phyloP scores from a whole-genome alignment of 78 protist species.

The Planoprotostelium fungivorum region DNA sequence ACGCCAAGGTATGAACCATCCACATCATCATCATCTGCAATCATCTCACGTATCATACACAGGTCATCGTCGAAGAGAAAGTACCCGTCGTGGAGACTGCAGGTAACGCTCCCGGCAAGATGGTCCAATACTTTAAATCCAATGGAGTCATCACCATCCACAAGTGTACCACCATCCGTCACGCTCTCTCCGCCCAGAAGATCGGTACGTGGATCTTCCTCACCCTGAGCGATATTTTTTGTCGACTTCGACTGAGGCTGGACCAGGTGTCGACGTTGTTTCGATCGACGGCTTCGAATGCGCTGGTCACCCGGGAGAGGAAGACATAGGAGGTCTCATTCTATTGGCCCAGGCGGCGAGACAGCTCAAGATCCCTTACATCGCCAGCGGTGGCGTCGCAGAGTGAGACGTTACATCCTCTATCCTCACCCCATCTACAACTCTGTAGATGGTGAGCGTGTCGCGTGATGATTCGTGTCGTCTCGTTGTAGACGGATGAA shows the following conservation, averaged over 20 bases:
- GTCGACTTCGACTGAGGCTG: background rate
- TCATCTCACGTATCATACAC: no score
- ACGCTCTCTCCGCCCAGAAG: constrained; percentile 41
- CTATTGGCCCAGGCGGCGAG: constrained; percentile 36
- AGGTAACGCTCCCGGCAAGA: constrained; percentile 36
- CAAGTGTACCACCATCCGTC: constrained; percentile 53
- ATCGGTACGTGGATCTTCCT: constrained; percentile 14
- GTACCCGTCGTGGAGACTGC: constrained; percentile 64
- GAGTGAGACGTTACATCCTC: background rate
- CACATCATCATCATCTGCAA: no score
- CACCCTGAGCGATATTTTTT: no score
- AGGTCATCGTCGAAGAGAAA: background rate
- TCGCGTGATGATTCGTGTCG: no score
- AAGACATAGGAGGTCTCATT: constrained; percentile 31
- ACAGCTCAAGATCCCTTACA: constrained; percentile 42
- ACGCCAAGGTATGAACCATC: constrained; percentile 33
- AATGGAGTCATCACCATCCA: constrained; percentile 30
- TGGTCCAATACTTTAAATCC: constrained; percentile 8
- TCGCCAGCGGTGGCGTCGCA: constrained; percentile 51
- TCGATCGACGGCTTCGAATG: constrained; percentile 70
- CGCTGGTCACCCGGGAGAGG: constrained; percentile 58
- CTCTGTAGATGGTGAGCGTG: no score
- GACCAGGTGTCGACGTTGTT: constrained; percentile 36
- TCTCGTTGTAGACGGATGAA: no score
- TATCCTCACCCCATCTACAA: background rate